These are phyloP conservation scores for Nitzschia inconspicua DNA, from an alignment of 108 stramenopile species.

Conservation along the genomic window DNA sequence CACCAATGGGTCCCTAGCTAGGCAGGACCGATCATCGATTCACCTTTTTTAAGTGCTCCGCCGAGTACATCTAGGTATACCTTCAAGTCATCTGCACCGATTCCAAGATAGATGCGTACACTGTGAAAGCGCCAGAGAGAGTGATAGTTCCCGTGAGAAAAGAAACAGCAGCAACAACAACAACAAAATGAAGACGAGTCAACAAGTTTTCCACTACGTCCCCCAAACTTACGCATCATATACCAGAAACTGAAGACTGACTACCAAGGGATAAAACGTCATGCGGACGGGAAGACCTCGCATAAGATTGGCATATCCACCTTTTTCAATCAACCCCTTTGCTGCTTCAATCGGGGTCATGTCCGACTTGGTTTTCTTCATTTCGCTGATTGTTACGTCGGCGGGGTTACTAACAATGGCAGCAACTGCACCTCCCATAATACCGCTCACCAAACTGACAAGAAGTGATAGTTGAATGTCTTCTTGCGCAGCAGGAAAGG, in stretches of 20 bases:
- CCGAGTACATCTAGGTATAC: constrained; percentile 75
- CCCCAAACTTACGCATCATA: no score
- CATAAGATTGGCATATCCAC: constrained; percentile 41
- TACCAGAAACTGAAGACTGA: constrained; percentile 67
- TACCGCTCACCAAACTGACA: constrained; percentile 65
- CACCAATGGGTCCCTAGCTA: not conserved
- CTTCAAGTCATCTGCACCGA: constrained; percentile 76
- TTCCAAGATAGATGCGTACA: constrained; percentile 56
- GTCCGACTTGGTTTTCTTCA: constrained; percentile 69
- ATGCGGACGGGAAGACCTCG: constrained; percentile 55
- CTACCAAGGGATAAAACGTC: constrained; percentile 66
- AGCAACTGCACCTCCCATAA: constrained; percentile 59
- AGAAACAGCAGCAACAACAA: no score
- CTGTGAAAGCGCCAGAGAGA: no score
- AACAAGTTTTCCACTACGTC: no score
- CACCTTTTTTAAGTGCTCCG: constrained; percentile 35
- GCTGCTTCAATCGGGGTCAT: constrained; percentile 48
- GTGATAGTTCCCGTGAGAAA: no score
- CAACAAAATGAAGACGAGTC: no score
- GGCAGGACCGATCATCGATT: constrained; percentile 21
- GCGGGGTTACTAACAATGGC: constrained; percentile 69
- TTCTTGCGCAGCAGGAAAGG: constrained; percentile 63
- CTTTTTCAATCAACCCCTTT: constrained; percentile 28
- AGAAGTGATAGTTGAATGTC: constrained; percentile 64
- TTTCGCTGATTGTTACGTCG: constrained; percentile 62